A percentile compares a stretch with the other conserved stretches of the same genome.
phyloP scores from a whole-genome alignment of 2,329 filamentous ascomycete genomes.

The Beauveria sp. region DNA sequence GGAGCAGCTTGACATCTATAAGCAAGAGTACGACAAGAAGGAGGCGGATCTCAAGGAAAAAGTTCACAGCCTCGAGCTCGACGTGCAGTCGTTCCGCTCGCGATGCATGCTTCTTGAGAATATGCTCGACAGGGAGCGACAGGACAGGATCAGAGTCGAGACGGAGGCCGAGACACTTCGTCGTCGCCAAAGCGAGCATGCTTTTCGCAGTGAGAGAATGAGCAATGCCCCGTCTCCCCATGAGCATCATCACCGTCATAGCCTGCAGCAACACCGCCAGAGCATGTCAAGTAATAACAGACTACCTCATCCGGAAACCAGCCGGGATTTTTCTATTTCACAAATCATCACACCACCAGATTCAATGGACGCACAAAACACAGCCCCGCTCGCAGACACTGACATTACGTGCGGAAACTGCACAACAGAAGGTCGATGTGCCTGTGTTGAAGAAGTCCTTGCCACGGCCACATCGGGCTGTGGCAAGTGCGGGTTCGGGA shows the following conservation, averaged over 20 bases:
- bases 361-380: constrained; percentile 23
- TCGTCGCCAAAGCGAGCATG: constrained; percentile 22
- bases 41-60: constrained; percentile 52
- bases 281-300: constrained; percentile 20
- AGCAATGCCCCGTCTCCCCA: constrained; percentile 2
- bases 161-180: constrained; percentile 30
- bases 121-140: constrained; percentile 51
- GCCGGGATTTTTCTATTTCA: constrained; percentile 45
- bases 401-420: constrained; percentile 48
- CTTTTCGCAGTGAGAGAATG: constrained; percentile 21
- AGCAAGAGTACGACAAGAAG: constrained; percentile 47
- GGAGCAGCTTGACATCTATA: constrained; percentile 56
- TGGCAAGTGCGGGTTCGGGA: constrained; percentile 55
- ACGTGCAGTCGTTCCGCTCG: constrained; percentile 57
- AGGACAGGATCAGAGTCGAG: constrained; percentile 37
- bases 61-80: constrained; percentile 51
- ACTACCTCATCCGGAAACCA: constrained; percentile 21
- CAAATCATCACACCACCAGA: constrained; percentile 51
- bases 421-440: constrained; percentile 43
- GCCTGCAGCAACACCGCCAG: constrained; percentile 20
- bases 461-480: constrained; percentile 51
- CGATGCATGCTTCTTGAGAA: constrained; percentile 56
- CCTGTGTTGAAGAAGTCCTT: constrained; percentile 52
- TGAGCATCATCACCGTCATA: constrained; percentile 19
- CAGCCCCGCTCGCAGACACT: constrained; percentile 23